Conservation (phyloP, 768 basidiomycete species). For the Phanerochaete sordida region DNA sequence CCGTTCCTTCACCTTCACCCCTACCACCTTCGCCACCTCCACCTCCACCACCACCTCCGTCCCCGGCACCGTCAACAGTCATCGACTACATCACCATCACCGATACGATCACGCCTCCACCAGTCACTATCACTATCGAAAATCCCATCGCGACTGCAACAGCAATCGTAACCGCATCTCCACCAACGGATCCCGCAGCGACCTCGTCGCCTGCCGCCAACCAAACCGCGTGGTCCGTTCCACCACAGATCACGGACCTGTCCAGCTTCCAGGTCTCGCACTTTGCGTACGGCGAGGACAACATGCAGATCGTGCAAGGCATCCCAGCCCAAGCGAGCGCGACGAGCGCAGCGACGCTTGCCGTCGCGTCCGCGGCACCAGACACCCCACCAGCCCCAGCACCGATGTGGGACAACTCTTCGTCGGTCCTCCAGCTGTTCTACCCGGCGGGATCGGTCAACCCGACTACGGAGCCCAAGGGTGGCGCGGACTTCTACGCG, state of each 20-base stretch:
- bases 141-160: conserved; percentile 17
- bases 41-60: too few species aligned
- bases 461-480: conserved; percentile 56
- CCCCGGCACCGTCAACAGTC: conserved; percentile 4
- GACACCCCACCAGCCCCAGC: conserved; percentile 12
- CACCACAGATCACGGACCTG: conserved; percentile 54
- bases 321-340: conserved; percentile 35
- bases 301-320: conserved; percentile 51
- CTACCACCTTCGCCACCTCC: too few species aligned
- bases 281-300: conserved; percentile 51
- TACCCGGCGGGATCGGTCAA: conserved; percentile 72
- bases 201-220: neutral
- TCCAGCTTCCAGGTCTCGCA: conserved; percentile 53
- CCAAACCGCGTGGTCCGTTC: conserved; percentile 44
- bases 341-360: conserved; percentile 20
- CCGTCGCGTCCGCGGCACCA: conserved; percentile 11
- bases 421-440: conserved; percentile 54
- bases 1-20: too few species aligned
- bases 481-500: conserved; percentile 73
- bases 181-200: conserved; percentile 13
- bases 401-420: conserved; percentile 27
- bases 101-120: conserved; percentile 12
- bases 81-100: conserved; percentile 15
- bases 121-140: conserved; percentile 19
- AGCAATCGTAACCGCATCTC: conserved; percentile 14